These are phyloP conservation scores for Cutaneotrichosporon dermatis DNA, from an alignment of 1,284 basidiomycete species.

Conservation along the genomic window DNA sequence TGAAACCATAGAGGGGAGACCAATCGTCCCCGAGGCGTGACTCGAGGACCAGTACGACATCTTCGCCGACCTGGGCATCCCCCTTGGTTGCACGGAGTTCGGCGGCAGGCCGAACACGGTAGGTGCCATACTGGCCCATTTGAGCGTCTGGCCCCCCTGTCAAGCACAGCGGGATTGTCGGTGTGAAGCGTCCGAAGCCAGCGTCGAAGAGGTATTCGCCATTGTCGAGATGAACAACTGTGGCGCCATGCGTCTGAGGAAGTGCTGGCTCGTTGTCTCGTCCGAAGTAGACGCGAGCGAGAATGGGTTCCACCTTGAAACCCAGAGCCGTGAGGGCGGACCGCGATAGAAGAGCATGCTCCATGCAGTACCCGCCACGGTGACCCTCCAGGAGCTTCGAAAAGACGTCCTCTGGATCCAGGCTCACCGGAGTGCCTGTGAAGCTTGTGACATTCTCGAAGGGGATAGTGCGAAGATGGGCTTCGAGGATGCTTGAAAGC, in stretches of 20 bases:
- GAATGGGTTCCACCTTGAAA: neutral
- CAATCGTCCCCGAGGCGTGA: constrained; percentile 4
- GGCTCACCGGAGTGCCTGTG: constrained; percentile 6
- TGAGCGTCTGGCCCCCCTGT: neutral
- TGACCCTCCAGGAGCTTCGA: constrained; percentile 9
- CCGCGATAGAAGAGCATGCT: constrained; percentile 9
- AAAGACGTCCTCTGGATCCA: constrained; percentile 2
- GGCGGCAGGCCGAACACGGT: constrained; percentile 1
- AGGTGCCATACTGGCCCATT: constrained; percentile 1
- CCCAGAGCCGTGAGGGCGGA: constrained; percentile 10
- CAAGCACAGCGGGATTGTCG: constrained; percentile 2
- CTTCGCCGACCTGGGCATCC: neutral
- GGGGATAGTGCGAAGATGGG: constrained; percentile 14
- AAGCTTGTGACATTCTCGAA: constrained; percentile 17
- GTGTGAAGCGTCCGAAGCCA: constrained; percentile 10
- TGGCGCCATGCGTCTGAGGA: constrained; percentile 5
- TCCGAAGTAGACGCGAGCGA: constrained; percentile 9
- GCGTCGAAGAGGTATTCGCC: constrained; percentile 13
- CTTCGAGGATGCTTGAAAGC: constrained; percentile 6
- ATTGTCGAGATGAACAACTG: constrained; percentile 7
- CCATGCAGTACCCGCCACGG: constrained; percentile 19
- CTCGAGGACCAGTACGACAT: constrained; percentile 6
- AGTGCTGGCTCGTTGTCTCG: neutral
- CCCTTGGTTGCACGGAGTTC: neutral
- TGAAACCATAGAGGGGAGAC: constrained; percentile 10